Percentiles rank a stretch among this genome's conserved stretches.
These are phyloP conservation scores for Gossypium turneri DNA, from an alignment of 345 rosid species.

Conservation along the genomic window DNA sequence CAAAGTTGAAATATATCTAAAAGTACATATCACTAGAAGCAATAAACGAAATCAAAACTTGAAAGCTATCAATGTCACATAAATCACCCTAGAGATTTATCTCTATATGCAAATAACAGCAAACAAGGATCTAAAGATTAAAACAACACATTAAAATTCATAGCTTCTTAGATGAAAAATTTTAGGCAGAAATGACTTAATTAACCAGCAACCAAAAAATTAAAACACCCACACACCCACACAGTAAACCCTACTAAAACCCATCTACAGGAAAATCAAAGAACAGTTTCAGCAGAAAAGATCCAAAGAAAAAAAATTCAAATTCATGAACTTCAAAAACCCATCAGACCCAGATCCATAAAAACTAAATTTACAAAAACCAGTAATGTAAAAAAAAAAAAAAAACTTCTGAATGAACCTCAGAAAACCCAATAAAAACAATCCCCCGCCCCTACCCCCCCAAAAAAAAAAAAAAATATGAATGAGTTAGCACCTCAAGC, in stretches of 20 bases:
- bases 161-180: not conserved
- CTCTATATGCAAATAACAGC: not conserved
- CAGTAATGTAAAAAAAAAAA: not conserved
- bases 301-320: not conserved
- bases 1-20: not conserved
- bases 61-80: not conserved
- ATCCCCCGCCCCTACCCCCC: too few relatives aligned
- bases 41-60: constrained; percentile 1
- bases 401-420: constrained; percentile 8
- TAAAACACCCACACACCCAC: too few relatives aligned
- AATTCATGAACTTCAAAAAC: not conserved
- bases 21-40: not conserved
- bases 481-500: not conserved
- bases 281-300: not conserved
- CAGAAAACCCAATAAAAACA: constrained; percentile 9
- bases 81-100: not conserved
- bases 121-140: not conserved
- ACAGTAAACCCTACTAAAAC: not conserved
- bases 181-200: not conserved
- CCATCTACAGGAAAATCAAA: not conserved
- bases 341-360: constrained; percentile 1
- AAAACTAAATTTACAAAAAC: not conserved
- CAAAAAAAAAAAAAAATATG: too few relatives aligned
- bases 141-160: not conserved
- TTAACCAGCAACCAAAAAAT: not conserved